phyloP scores from a whole-genome alignment of 306 rosid genomes.

The Cucumis cinereus region DNA sequence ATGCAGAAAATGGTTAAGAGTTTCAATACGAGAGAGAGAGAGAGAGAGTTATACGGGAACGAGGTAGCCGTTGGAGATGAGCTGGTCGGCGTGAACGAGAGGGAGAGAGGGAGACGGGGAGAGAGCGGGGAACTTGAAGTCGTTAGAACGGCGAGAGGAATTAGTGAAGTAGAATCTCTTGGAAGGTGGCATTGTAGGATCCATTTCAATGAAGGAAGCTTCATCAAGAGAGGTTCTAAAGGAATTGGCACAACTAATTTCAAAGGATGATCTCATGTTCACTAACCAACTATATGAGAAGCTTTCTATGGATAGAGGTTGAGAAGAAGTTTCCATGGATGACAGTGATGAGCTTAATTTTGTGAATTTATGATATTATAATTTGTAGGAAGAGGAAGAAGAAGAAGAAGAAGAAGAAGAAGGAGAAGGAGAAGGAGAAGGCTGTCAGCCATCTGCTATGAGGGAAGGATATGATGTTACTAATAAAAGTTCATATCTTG shows the following conservation, averaged over 20 bases:
- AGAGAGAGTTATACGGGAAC: slow-evolving; percentile 26
- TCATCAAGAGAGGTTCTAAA: slow-evolving; percentile 52
- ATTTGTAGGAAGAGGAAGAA: not conserved
- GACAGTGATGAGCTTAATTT: not conserved
- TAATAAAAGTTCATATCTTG: not conserved
- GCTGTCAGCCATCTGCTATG: not conserved
- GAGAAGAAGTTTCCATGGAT: slow-evolving; percentile 65
- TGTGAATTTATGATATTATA: not conserved
- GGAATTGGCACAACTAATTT: slow-evolving; percentile 37
- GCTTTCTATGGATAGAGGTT: slow-evolving; percentile 76
- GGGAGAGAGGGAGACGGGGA: slow-evolving; percentile 39
- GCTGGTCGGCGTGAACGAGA: slow-evolving; percentile 80
- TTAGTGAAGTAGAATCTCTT: slow-evolving; percentile 47
- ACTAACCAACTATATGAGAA: slow-evolving; percentile 91
- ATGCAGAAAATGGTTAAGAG: not conserved
- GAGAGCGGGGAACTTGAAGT: slow-evolving; percentile 67
- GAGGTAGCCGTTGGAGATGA: slow-evolving; percentile 76
- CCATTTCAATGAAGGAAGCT: slow-evolving; percentile 93
- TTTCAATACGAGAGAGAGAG: too few relatives aligned
- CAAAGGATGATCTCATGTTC: slow-evolving; percentile 64
- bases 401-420: not conserved
- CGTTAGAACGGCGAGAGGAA: slow-evolving; percentile 25
- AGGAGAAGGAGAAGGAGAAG: not conserved
- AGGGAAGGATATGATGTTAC: not conserved
- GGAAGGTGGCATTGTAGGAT: slow-evolving; percentile 86